A percentile compares a stretch with the other conserved stretches of the same genome.
Conservation (phyloP, 371 early-diverging fungal genomes). For the Haplosporangium sp. region DNA sequence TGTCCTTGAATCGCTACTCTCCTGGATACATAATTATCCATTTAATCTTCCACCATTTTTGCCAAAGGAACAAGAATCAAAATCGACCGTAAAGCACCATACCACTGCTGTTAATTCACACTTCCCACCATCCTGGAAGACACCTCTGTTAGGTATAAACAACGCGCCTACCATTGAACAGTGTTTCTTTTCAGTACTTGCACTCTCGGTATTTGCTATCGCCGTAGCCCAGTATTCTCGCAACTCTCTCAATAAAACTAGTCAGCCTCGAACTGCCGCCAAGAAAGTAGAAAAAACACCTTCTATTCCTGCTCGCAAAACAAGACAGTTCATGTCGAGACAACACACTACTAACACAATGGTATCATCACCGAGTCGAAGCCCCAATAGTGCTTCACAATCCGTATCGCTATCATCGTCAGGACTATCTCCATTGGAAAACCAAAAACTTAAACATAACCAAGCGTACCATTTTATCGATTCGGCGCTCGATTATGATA, state of each 20-base stretch:
- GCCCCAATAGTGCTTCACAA: slow-evolving; percentile 4
- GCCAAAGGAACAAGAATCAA: background rate
- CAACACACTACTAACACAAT: slow-evolving; percentile 4
- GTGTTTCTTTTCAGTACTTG: background rate
- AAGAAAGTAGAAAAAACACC: background rate
- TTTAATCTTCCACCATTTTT: background rate
- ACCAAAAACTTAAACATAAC: slow-evolving; percentile 32
- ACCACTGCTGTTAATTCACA: background rate
- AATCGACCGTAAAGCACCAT: background rate
- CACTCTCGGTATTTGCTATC: background rate
- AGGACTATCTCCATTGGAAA: slow-evolving; percentile 17
- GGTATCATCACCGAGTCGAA: background rate
- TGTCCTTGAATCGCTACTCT: slow-evolving; percentile 26
- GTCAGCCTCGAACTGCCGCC: background rate
- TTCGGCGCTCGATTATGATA: slow-evolving; percentile 28
- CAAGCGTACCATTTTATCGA: slow-evolving; percentile 42
- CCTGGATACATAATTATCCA: slow-evolving; percentile 25
- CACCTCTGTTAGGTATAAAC: background rate
- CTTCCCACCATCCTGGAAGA: background rate
- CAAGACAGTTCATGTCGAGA: slow-evolving; percentile 3
- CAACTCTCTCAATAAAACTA: background rate
- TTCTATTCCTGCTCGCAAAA: background rate
- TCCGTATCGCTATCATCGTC: background rate
- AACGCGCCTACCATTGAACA: background rate
- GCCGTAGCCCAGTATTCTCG: background rate